These are phyloP conservation scores for Bryum argenteum DNA, from an alignment of 225 moss, liverwort and hornwort species.

Conservation along the genomic window DNA sequence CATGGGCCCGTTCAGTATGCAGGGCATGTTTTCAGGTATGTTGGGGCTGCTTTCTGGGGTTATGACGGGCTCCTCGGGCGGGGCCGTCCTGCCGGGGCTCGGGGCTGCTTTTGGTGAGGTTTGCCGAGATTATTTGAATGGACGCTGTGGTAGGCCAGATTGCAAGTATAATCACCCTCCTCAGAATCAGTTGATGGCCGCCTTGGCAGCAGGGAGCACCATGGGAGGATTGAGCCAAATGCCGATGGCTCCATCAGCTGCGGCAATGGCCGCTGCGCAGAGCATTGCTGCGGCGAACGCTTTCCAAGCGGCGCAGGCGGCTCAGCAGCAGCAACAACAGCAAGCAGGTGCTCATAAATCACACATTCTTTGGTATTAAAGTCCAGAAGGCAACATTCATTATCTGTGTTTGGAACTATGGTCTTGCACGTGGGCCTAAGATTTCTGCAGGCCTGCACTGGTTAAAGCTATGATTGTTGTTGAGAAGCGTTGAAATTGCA, in stretches of 20 bases:
- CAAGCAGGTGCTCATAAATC: conserved; percentile 56
- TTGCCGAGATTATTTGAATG: conserved; percentile 65
- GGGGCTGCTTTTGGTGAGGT: conserved; percentile 70
- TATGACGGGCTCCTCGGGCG: conserved; percentile 78
- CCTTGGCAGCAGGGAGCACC: conserved; percentile 83
- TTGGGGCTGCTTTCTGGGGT: conserved; percentile 82
- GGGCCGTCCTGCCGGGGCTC: conserved; percentile 57
- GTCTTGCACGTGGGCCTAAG: too few relatives aligned
- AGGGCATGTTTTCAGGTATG: conserved; percentile 97
- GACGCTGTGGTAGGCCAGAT: conserved; percentile 58
- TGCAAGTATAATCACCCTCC: conserved; percentile 62
- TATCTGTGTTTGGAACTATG: neutral
- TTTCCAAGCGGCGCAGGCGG: conserved; percentile 89
- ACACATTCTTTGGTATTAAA: neutral
- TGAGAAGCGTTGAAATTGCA: too few relatives aligned
- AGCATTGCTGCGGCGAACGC: conserved; percentile 99
- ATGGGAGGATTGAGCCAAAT: conserved; percentile 99
- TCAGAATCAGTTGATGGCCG: conserved; percentile 56
- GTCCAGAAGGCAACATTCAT: neutral
- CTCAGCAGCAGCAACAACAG: conserved; percentile 85
- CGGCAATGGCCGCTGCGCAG: conserved; percentile 99
- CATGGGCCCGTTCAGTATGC: conserved; percentile 71
- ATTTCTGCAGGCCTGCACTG: too few relatives aligned
- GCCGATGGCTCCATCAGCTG: conserved; percentile 99
- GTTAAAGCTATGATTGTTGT: too few relatives aligned